Conservation (phyloP, 495 filamentous ascomycete genomes). For the Hyaloscypha variabilis region DNA sequence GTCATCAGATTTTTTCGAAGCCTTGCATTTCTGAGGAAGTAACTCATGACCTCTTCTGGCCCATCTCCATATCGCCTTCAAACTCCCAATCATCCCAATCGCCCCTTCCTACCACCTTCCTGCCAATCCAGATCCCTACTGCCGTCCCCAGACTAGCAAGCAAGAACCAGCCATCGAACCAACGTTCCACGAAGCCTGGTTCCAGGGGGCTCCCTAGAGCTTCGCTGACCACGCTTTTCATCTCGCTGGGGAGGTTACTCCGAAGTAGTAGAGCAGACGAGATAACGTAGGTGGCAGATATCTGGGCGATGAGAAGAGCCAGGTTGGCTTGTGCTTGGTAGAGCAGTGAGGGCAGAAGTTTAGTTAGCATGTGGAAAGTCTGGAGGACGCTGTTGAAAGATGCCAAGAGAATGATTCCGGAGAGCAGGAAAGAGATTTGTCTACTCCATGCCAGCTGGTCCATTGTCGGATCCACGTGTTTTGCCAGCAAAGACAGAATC, state of each 20-base stretch:
- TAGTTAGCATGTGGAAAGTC: constrained; percentile 73
- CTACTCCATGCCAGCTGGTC: constrained; percentile 74
- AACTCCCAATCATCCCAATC: constrained; percentile 65
- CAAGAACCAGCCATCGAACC: constrained; percentile 85
- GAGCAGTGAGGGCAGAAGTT: constrained; percentile 68
- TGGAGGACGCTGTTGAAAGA: constrained; percentile 76
- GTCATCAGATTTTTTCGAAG: no score
- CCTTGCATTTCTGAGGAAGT: not conserved
- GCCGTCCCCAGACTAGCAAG: constrained; percentile 62
- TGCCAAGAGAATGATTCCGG: constrained; percentile 74
- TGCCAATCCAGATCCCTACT: constrained; percentile 67
- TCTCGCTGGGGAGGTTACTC: constrained; percentile 70
- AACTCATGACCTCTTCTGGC: constrained; percentile 53
- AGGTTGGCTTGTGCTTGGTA: constrained; percentile 66
- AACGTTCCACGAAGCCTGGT: constrained; percentile 73
- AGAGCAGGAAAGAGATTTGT: constrained; percentile 77
- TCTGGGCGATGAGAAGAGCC: constrained; percentile 72
- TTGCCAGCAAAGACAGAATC: constrained; percentile 70
- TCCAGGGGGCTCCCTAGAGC: constrained; percentile 72
- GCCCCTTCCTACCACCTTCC: constrained; percentile 48
- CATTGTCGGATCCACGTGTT: constrained; percentile 71
- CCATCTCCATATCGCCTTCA: constrained; percentile 67
- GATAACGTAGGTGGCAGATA: constrained; percentile 80
- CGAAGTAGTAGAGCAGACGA: constrained; percentile 71
- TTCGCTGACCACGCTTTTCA: constrained; percentile 70